Base-by-base conservation (phyloP, 2,329 filamentous ascomycete species). In the Colletotrichum musicola region DNA sequence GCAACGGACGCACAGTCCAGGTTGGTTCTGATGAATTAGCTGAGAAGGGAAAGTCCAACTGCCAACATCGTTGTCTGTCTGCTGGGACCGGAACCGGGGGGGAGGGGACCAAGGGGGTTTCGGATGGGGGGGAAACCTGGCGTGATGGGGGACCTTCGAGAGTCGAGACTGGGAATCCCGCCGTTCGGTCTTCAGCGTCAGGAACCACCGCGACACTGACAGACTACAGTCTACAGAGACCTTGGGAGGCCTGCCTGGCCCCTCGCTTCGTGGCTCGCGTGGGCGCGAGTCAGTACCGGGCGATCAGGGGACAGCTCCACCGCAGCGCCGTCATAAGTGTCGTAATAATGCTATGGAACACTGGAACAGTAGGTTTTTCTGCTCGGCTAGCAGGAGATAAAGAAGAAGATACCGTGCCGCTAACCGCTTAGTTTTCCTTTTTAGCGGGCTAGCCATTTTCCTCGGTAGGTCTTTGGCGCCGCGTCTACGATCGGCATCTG, bases 251-350 rank as follows among this genome's bases (percentile, higher is more conserved):
- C 64, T 56, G 46, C 30, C 22, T 51, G 30, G 14, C 38, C 49
- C 27, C n/a, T 50, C 20, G 7, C 14, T 50, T 49, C 25, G 1
- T 13, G 44, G 7, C 55, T 38, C n/a, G 12, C 5, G 27, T 30
- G 51, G 13, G 49, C 49, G 30, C 66, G 66, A 69, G 66, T 69
- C 66, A 65, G 63, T 18, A 50, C 59, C 18, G 49, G 56, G 61
- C 62, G 42, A 55, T 55, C 65, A 68, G 55, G 66, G 62, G 66
- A 47, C 53, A 18, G 35, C 57, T 57, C 55, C 66, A 68, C 66
- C 56, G 18, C 18, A 50, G 20, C 18, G 10, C 55, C 55, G 55
- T 61, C 62, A 68, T 68, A 60, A 56, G 22, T 68, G 66, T 65
- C 66, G 62, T 56, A 56, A 61, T 60, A 61, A 65, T 46, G 62